These are phyloP conservation scores for Talaromyces marneffei DNA, from an alignment of 2,329 filamentous ascomycete genomes.

Conservation along the genomic window DNA sequence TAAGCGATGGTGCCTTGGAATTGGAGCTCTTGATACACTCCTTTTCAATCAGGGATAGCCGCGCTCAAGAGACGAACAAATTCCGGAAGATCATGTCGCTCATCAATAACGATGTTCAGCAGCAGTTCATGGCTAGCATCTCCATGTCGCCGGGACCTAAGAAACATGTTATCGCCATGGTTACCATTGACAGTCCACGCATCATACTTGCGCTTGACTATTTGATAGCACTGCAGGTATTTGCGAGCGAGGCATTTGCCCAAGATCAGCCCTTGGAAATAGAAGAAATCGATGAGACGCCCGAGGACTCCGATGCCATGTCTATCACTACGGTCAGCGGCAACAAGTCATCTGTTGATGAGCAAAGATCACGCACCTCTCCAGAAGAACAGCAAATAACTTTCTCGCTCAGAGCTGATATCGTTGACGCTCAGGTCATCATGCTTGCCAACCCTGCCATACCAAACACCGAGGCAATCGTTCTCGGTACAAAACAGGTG, in stretches of 20 bases:
- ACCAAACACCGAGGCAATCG: conserved; percentile 87
- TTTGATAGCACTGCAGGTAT: conserved; percentile 80
- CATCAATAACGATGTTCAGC: conserved; percentile 82
- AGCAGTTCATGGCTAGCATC: conserved; percentile 96
- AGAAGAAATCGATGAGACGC: conserved; percentile 30
- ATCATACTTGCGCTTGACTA: conserved; percentile 96
- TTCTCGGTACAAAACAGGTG: conserved; percentile 88
- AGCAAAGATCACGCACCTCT: conserved; percentile 28
- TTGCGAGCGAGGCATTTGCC: conserved; percentile 64
- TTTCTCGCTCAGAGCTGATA: conserved; percentile 82
- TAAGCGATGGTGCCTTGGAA: conserved; percentile 85
- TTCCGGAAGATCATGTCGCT: conserved; percentile 98
- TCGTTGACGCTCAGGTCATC: conserved; percentile 95
- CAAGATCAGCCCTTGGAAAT: conserved; percentile 44
- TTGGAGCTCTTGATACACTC: conserved; percentile 89
- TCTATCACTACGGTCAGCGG: conserved; percentile 27
- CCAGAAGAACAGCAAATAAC: conserved; percentile 53
- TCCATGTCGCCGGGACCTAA: conserved; percentile 84
- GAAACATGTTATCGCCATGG: conserved; percentile 76
- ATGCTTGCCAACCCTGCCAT: conserved; percentile 91
- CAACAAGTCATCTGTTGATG: conserved; percentile 21
- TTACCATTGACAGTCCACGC: conserved; percentile 89
- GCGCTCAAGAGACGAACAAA: conserved; percentile 84
- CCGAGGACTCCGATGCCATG: conserved; percentile 32
- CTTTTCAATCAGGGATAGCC: conserved; percentile 89